These are phyloP conservation scores for Jasminum sambac DNA, from an alignment of 257 asterid genomes.

Conservation along the genomic window DNA sequence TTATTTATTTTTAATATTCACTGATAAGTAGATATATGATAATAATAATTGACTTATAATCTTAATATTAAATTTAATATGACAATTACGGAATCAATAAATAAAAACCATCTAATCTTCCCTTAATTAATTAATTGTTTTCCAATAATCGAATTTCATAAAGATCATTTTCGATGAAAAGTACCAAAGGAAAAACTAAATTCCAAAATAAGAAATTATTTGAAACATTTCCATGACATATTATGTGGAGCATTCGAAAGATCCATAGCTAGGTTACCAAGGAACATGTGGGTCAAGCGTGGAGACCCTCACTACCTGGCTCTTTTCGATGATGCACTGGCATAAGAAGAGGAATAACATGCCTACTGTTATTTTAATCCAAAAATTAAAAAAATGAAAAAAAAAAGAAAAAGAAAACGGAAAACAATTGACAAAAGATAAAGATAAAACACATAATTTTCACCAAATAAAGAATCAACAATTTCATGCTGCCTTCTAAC, in stretches of 20 bases:
- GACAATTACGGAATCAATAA: no score
- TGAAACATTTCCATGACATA: no score
- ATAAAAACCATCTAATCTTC: no score
- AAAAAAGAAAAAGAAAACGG: background rate
- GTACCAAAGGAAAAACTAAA: no score
- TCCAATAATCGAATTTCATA: no score
- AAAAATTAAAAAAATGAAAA: background rate
- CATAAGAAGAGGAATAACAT: background rate
- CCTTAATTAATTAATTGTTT: no score
- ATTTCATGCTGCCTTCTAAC: background rate
- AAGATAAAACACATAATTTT: background rate
- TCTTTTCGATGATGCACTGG: background rate
- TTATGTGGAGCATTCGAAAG: background rate
- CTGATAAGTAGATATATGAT: no score
- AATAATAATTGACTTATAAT: no score
- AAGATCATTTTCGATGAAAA: no score
- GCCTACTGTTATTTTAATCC: background rate
- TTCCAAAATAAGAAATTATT: no score
- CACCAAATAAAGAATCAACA: background rate
- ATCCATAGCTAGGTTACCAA: background rate
- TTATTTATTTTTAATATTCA: no score
- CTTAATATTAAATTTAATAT: no score
- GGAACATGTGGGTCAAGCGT: background rate
- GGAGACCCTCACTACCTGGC: background rate
- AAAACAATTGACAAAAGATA: background rate